A percentile compares a stretch with the other conserved stretches of the same genome.
Conservation (phyloP, 2,329 filamentous ascomycete species). For the Anthostomella pinea region DNA sequence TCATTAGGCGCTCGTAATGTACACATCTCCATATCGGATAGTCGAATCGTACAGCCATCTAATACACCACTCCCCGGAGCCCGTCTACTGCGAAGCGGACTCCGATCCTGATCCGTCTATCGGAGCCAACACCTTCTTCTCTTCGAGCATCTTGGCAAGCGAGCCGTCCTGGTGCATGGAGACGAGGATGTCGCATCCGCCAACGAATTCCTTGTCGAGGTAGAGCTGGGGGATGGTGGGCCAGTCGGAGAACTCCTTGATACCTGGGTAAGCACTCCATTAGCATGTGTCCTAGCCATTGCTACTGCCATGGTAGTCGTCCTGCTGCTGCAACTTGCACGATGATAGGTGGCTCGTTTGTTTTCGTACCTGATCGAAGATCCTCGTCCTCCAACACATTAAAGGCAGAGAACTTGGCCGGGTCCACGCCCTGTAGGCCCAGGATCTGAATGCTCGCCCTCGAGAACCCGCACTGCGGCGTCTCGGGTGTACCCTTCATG, state of each 20-base stretch:
- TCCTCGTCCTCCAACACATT: constrained; percentile 94
- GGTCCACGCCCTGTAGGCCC: constrained; percentile 91
- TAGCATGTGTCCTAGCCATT: constrained; percentile 5
- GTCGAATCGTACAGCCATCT: constrained; percentile 10
- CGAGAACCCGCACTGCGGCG: constrained; percentile 95
- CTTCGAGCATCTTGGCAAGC: constrained; percentile 84
- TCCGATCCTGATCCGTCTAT: constrained; percentile 43
- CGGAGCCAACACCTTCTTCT: constrained; percentile 79
- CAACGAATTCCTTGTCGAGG: constrained; percentile 91
- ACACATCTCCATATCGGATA: constrained; percentile 18
- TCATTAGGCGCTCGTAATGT: constrained; percentile 12
- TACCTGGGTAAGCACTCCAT: constrained; percentile 61
- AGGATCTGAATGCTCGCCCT: constrained; percentile 93
- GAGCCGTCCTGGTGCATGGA: constrained; percentile 97
- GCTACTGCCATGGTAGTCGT: background rate
- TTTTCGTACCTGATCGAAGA: constrained; percentile 67
- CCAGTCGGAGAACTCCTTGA: constrained; percentile 99
- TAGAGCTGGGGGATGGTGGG: constrained; percentile 98
- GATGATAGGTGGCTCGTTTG: too few relatives aligned
- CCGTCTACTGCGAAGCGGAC: constrained; percentile 25
- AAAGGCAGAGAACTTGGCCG: constrained; percentile 94
- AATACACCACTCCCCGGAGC: too few relatives aligned
- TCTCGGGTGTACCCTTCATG: constrained; percentile 98
- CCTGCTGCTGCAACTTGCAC: background rate
- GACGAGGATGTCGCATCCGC: constrained; percentile 95